Base-by-base conservation (phyloP, 2,329 filamentous ascomycete species). In the Fusarium hostae region DNA sequence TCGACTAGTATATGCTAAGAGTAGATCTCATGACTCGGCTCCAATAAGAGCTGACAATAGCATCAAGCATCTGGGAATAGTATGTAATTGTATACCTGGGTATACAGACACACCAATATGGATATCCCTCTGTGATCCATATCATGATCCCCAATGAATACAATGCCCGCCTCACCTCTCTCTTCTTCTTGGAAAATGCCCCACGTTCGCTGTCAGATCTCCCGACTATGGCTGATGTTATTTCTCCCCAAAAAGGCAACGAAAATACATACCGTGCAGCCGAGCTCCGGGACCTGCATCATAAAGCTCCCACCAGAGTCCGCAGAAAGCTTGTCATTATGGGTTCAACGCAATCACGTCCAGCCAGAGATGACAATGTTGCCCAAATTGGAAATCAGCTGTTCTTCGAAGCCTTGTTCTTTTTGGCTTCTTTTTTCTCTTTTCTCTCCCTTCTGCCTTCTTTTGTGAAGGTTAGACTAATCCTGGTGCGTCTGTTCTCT, bases 261-360 rank as follows among this genome's bases (percentile, higher is more conserved):
- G 57, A 74, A 72, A 77, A 65, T 66, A 78, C 79, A 80, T 65
- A 70, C 69, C 72, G 66, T 80, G 79, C 78, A 78, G 76, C 76
- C 77, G 66, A 65, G 56, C 56, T 62, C 62, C 45, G 71, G 73
- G 75, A 76, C 75, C 75, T 76, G 75, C 75, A 67, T 76, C 60
- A 59, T 55, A 48, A 60, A 56, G 55, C 64, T 71, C 56, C 62
- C 67, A 70, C 54, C 52, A 68, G 57, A 69, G 68, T 47, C 59
- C 54, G 59, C 60, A 72, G 66, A 75, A 76, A 75, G 73, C 73
- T 75, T 75, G 67, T 75, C 73, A 54, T 63, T 59, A 44, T 58
- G 40, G 61, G 37, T 57, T 66, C 62, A 55, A 41, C 24, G 39
- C 32, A 47, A 35, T 32, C 56, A 50, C 59, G 45, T 69, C 75